These are phyloP conservation scores for Forsythia viridissima DNA, from an alignment of 257 asterid species.

Conservation along the genomic window DNA sequence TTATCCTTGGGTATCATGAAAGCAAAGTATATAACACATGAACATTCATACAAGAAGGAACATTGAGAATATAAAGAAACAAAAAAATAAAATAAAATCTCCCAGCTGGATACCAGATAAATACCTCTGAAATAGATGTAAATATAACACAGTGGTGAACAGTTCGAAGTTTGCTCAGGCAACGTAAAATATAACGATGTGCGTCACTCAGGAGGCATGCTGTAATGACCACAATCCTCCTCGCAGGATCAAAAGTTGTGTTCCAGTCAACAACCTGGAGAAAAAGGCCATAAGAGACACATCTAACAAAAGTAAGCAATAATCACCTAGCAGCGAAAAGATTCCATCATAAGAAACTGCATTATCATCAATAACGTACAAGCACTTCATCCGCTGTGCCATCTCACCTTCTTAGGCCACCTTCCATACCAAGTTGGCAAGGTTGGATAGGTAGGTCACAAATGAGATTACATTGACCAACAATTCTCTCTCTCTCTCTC, in stretches of 20 bases:
- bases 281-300: conserved; percentile 21
- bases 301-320: background rate
- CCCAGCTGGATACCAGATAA: conserved; percentile 14
- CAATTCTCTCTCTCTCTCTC: background rate
- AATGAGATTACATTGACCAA: background rate
- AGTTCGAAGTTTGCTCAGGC: conserved; percentile 65
- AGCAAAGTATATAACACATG: background rate
- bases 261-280: conserved; percentile 67
- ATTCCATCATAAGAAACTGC: background rate
- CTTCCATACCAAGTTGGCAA: background rate
- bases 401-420: background rate
- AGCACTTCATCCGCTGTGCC: background rate
- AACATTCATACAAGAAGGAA: background rate
- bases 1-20: background rate
- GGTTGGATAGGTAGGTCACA: too few species aligned
- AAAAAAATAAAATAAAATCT: background rate
- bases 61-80: background rate
- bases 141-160: conserved; percentile 57
- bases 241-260: conserved; percentile 47
- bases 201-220: conserved; percentile 89
- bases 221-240: conserved; percentile 76
- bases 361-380: conserved; percentile 11
- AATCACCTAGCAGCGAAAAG: background rate
- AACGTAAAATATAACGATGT: conserved; percentile 81
- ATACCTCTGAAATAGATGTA: conserved; percentile 93